A percentile compares a stretch with the other conserved stretches of the same genome.
Evolutionary conservation across 345 rosid species (phyloP).

Genomic region (Pelargonium nanum): DNA sequence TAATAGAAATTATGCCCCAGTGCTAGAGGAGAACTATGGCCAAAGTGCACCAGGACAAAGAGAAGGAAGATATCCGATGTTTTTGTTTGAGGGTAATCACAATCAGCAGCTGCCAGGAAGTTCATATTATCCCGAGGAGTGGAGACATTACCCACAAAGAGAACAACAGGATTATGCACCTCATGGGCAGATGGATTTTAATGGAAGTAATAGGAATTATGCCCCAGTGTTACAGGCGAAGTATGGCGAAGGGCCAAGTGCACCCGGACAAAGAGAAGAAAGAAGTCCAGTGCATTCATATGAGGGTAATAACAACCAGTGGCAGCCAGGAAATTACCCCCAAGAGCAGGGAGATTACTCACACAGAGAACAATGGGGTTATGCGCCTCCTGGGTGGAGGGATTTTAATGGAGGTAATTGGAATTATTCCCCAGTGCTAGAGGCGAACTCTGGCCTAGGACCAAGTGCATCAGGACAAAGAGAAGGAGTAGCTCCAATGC

Average conservation of each 20-base stretch:
- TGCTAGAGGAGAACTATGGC: too few species aligned
- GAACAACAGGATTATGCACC: conserved; percentile 14
- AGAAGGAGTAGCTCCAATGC: too few species aligned
- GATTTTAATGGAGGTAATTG: conserved; percentile 17
- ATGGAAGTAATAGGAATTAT: conserved; percentile 6
- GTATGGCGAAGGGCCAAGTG: neutral
- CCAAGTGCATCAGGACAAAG: neutral
- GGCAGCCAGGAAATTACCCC: conserved; percentile 29
- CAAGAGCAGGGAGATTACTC: conserved; percentile 29
- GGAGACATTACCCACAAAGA: too few species aligned
- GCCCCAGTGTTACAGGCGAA: neutral
- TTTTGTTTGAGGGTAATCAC: too few species aligned
- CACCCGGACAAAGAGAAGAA: conserved; percentile 32
- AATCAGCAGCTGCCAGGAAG: too few species aligned
- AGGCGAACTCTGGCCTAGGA: too few species aligned
- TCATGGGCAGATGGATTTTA: conserved; percentile 27
- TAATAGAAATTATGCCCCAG: too few species aligned
- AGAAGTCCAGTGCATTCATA: conserved; percentile 22
- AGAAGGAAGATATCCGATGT: neutral
- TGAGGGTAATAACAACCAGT: conserved; percentile 30
- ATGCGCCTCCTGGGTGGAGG: conserved; percentile 12
- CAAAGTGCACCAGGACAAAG: neutral
- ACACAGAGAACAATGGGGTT: conserved; percentile 23
- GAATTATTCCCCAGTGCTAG: conserved; percentile 6
- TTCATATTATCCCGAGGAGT: too few species aligned